Percentiles rank a stretch among this genome's conserved stretches.
Evolutionary conservation across 1,284 basidiomycete species (phyloP).

Genomic region (Ceratobasidium sp.): DNA sequence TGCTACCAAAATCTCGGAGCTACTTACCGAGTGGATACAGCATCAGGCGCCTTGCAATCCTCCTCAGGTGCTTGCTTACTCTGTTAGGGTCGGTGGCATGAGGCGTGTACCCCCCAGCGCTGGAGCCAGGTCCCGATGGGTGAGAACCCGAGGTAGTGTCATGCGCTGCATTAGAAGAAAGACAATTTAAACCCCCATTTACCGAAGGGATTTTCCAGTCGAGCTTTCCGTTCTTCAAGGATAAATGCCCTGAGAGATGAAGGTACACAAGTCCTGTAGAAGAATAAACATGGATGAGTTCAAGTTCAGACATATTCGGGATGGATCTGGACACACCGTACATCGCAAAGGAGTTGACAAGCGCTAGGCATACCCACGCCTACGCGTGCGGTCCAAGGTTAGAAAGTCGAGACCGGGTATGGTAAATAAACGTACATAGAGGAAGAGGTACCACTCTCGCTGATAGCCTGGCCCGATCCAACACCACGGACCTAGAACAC

Average conservation of each 20-base stretch:
- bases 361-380: no score
- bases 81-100: background rate
- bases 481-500: no score
- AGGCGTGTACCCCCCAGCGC: background rate
- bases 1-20: background rate
- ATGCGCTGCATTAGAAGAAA: background rate
- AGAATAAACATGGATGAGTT: no score
- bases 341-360: no score
- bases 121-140: constrained; percentile 15
- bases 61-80: constrained; percentile 33
- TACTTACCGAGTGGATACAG: constrained; percentile 28
- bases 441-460: no score
- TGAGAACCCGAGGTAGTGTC: background rate
- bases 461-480: no score
- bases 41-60: constrained; percentile 28
- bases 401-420: no score
- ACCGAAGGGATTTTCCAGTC: background rate
- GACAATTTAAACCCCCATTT: background rate
- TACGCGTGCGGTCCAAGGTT: no score
- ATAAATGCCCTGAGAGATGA: constrained; percentile 4
- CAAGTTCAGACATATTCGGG: no score
- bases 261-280: constrained; percentile 27
- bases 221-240: constrained; percentile 16
- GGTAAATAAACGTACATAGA: no score
- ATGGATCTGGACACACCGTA: no score